These are phyloP conservation scores for Trichophaea hybrida DNA, from an alignment of 2,329 filamentous ascomycete genomes.

Conservation along the genomic window DNA sequence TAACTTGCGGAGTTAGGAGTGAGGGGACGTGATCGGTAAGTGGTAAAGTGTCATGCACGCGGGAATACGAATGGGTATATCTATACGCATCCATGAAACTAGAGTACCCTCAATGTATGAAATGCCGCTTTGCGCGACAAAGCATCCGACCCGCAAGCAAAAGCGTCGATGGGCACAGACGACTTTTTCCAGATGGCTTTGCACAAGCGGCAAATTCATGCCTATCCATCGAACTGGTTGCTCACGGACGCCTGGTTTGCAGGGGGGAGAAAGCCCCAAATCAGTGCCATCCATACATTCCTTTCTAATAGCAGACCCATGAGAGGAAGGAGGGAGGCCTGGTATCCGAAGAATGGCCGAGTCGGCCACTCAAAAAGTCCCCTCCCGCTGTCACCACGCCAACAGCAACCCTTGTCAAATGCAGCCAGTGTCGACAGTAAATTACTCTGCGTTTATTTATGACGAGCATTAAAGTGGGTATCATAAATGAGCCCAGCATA, in stretches of 20 bases:
- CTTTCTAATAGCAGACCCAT: neutral
- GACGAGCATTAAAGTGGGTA: no score
- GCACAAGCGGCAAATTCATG: neutral
- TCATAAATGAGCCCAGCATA: no score
- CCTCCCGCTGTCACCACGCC: conserved; percentile 1
- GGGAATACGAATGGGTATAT: neutral
- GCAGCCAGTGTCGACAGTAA: no score
- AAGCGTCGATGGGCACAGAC: neutral
- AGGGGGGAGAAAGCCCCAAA: neutral
- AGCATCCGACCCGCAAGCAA: neutral
- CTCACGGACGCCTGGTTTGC: neutral
- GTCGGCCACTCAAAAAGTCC: neutral
- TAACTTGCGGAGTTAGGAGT: neutral
- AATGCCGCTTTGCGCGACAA: neutral
- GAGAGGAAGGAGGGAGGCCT: neutral
- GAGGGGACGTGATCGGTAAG: neutral
- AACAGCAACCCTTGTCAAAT: no score
- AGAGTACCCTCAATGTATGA: neutral
- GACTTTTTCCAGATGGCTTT: neutral
- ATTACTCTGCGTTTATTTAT: no score
- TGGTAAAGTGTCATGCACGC: neutral
- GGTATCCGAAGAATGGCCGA: neutral
- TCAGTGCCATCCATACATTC: neutral
- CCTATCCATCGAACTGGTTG: neutral
- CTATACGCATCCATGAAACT: neutral